Percentiles rank a stretch among this genome's conserved stretches.
Evolutionary conservation across 1,284 basidiomycete species (phyloP).

Genomic region (Baeospora myosura): DNA sequence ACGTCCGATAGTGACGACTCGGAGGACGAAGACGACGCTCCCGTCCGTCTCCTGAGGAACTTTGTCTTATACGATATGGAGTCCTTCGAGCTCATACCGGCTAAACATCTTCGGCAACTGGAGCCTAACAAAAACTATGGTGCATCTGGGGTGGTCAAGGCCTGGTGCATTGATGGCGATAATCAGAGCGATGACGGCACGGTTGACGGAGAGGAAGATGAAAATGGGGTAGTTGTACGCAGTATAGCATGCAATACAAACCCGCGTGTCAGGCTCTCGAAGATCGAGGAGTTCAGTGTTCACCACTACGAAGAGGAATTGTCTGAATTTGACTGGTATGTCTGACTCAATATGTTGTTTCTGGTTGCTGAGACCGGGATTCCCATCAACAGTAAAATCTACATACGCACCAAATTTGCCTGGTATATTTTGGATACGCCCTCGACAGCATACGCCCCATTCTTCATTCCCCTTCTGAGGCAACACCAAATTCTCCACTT

Average conservation of each 20-base stretch:
- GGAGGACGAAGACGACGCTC: conserved; percentile 31
- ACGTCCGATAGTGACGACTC: too few species aligned
- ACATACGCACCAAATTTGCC: conserved; percentile 33
- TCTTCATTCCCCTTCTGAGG: conserved; percentile 39
- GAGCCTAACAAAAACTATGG: conserved; percentile 16
- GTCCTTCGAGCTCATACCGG: conserved; percentile 28
- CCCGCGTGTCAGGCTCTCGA: conserved; percentile 36
- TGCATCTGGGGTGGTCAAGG: conserved; percentile 28
- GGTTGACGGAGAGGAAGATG: conserved; percentile 14
- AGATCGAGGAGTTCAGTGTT: conserved; percentile 39
- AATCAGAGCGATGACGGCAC: too few species aligned
- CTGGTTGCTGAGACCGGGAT: neutral
- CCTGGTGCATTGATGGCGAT: conserved; percentile 14
- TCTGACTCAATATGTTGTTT: conserved; percentile 1
- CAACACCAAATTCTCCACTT: conserved; percentile 42
- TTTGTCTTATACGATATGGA: conserved; percentile 41
- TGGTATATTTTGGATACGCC: conserved; percentile 60
- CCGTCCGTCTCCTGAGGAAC: conserved; percentile 42
- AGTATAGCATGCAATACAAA: conserved; percentile 21
- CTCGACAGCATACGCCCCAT: conserved; percentile 32
- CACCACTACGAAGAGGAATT: conserved; percentile 30
- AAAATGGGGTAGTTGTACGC: conserved; percentile 8
- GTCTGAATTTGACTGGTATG: conserved; percentile 32
- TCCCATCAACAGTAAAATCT: conserved; percentile 28
- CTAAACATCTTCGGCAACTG: conserved; percentile 28